Base-by-base conservation (phyloP, 1,284 basidiomycete species). In the Melampsora larici-populina region DNA sequence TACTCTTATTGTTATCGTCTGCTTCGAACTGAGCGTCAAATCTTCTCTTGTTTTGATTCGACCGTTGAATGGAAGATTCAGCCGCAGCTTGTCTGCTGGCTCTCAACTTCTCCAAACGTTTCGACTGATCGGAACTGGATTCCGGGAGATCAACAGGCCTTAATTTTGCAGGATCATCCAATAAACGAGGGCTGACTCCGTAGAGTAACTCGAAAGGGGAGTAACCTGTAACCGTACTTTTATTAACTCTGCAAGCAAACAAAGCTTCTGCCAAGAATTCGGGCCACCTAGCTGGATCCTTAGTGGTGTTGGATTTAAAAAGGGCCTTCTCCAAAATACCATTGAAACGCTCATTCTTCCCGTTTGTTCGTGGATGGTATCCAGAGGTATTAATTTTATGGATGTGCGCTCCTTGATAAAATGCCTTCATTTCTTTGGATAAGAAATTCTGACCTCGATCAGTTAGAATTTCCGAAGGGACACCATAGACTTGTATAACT, bases 321-420 rank as follows among this genome's bases (percentile, higher is more conserved):
- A 69, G 4, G 29, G 43, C 67, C 21, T 24, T 49, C 29, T 69
- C 43, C 13, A 67, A 46, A 8, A 67, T 67, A 8, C 65, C 65
- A 67, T 67, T 67, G 24, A 40, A 67, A 4, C 33, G 8, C 31
- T 67, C 77, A n/a, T 66, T 69, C 36, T 78, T 66, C 5, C 79
- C 79, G n/a, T n/a, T n/a, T n/a, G n/a, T n/a, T n/a, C n/a, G n/a
- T n/a, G n/a, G n/a, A n/a, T n/a, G n/a, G n/a, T n/a, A 79, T 17
- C 76, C 79, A 6, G 58, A 69, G 5, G 67, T 69, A 11, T 49
- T 48, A 18, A 24, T n/a, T 21, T 40, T 6, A 21, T 48, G 6
- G 43, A 65, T 72, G 5, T 46, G 48, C 11, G 11, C 11, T 49
- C 48, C 48, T 49, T 49, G 11, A 11, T 11, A 49, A 33, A 64